phyloP scores from a whole-genome alignment of 2,329 filamentous ascomycete genomes.

The Harringtonia lauricola region DNA sequence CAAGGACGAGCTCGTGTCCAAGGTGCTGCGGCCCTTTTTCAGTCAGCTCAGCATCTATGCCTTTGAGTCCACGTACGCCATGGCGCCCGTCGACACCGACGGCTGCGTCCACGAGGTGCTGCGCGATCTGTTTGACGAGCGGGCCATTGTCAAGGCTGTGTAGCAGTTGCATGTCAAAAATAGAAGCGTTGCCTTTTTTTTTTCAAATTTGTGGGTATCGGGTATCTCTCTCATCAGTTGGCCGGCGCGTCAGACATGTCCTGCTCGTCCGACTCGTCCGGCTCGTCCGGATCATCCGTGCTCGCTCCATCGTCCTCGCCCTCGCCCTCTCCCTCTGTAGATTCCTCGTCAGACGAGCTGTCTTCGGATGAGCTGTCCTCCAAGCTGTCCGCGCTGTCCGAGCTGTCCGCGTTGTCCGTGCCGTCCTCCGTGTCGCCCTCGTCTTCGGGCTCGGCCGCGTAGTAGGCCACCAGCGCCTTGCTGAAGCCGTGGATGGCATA shows the following conservation, averaged over 20 bases:
- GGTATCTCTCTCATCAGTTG: too few species aligned
- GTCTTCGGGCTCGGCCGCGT: constrained; percentile 25
- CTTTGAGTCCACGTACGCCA: constrained; percentile 87
- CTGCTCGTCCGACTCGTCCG: too few species aligned
- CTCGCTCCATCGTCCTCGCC: too few species aligned
- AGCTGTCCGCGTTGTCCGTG: neutral
- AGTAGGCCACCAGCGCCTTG: constrained; percentile 63
- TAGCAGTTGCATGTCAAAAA: too few species aligned
- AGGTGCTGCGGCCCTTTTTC: constrained; percentile 79
- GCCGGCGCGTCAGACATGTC: too few species aligned
- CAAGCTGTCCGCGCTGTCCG: neutral
- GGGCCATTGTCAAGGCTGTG: constrained; percentile 50
- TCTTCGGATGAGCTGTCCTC: neutral
- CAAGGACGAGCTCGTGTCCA: constrained; percentile 59
- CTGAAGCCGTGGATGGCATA: constrained; percentile 88
- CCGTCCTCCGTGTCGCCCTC: neutral
- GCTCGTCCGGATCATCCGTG: too few species aligned
- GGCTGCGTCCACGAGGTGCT: constrained; percentile 54
- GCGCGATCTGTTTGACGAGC: constrained; percentile 71
- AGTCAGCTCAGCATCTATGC: constrained; percentile 84
- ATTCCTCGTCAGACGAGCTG: too few species aligned
- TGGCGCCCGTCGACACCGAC: constrained; percentile 58
- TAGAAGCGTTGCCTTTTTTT: too few species aligned
- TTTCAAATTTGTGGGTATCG: too few species aligned
- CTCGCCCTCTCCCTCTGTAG: too few species aligned